Evolutionary conservation across 768 basidiomycete genomes (phyloP), one percentile per base, ranked within the genome.

Genomic region (Russula foetens): DNA sequence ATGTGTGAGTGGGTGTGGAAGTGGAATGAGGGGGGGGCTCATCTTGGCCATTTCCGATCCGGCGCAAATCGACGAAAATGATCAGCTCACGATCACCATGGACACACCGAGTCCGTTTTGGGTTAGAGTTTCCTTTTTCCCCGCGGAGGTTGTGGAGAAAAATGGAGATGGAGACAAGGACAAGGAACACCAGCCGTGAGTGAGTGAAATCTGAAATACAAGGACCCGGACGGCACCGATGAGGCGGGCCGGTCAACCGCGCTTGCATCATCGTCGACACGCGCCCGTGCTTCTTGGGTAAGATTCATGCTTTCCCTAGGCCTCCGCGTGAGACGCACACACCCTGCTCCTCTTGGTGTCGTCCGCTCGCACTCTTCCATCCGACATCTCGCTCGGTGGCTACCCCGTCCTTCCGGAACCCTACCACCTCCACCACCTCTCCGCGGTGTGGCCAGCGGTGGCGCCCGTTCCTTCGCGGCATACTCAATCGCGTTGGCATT

Each of bases 401-500:
- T 45, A 2, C 29, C 23, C 28, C 49, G 49, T 53, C 61, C 23
- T 53, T 41, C 56, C 39, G 19, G 28, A 41, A 21, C 38, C 4
- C 21, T n/a, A 45, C 26, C 26, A 4, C 55, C 8, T 14, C 56
- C 31, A 1, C 15, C 21, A 50, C 61, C 23, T 11, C 35, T 31
- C 28, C 56, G 38, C 29, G 14, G 41, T 14, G 49, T 24, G 33
- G 47, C 8, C 26, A 29, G 47, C 23, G 14, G 54, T 24, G n/a
- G 56, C 29, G 46, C 56, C 9, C 61, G 56, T 47, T 43, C 61
- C 38, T 38, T 58, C 51, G 56, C 56, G 17, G 52, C 59, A 47
- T 57, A 57, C 29, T 66, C 58, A 8, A 53, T 56, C 14, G 57
- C 65, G 4, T 51, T 76, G 15, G 58, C 70, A 11, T 63, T 76